Evolutionary conservation across 192 early-diverging fungal species (phyloP).

Genomic region (Linnemannia hyalina): DNA sequence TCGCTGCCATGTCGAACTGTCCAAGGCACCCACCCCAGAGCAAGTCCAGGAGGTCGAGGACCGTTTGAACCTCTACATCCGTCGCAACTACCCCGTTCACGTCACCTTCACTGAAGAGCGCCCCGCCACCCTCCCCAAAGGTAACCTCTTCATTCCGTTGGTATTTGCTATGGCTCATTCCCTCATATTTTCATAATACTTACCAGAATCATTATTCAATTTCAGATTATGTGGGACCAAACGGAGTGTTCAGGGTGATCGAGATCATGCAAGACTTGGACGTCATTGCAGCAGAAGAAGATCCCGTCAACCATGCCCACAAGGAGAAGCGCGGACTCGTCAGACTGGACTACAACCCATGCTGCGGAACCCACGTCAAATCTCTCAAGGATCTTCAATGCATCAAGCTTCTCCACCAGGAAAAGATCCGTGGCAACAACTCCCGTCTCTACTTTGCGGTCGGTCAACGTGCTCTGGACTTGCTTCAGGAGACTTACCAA

Average conservation of each 20-base stretch:
- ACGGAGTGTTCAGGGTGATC: slow-evolving; percentile 46
- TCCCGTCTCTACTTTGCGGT: slow-evolving; percentile 76
- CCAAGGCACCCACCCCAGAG: slow-evolving; percentile 59
- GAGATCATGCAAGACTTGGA: slow-evolving; percentile 56
- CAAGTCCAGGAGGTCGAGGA: slow-evolving; percentile 65
- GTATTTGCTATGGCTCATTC: background rate
- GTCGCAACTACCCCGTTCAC: slow-evolving; percentile 61
- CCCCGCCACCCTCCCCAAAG: slow-evolving; percentile 68
- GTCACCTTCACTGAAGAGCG: slow-evolving; percentile 62
- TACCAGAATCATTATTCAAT: background rate
- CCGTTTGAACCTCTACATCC: slow-evolving; percentile 68
- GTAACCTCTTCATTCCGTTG: background rate
- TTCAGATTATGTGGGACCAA: slow-evolving; percentile 49
- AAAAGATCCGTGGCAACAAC: slow-evolving; percentile 75
- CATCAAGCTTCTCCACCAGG: slow-evolving; percentile 73
- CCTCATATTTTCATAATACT: background rate
- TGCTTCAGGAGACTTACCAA: slow-evolving; percentile 53
- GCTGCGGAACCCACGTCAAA: slow-evolving; percentile 81
- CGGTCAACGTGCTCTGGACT: slow-evolving; percentile 70
- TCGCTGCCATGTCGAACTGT: slow-evolving; percentile 71
- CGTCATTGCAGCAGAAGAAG: slow-evolving; percentile 37
- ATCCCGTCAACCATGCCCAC: slow-evolving; percentile 14
- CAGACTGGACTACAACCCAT: slow-evolving; percentile 72
- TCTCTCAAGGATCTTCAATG: slow-evolving; percentile 72
- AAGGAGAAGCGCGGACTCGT: slow-evolving; percentile 58